phyloP scores from a whole-genome alignment of 2,329 filamentous ascomycete species.

The Sarocladium oryzae region DNA sequence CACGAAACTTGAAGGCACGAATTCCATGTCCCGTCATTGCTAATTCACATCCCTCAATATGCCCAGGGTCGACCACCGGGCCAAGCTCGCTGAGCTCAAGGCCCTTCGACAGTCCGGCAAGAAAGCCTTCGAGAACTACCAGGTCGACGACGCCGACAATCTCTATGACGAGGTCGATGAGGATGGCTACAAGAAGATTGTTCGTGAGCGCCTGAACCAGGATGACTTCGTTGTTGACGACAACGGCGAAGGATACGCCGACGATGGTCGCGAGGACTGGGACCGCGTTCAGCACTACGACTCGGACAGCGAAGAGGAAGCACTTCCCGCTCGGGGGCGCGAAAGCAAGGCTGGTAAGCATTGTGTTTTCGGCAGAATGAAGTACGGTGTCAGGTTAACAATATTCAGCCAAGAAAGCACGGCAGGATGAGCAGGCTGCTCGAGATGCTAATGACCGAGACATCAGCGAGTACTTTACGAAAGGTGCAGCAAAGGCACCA shows the following conservation, averaged over 20 bases:
- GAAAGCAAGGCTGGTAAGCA: slow-evolving; percentile 44
- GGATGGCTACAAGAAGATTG: slow-evolving; percentile 93
- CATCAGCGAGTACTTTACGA: slow-evolving; percentile 92
- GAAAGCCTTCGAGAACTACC: slow-evolving; percentile 80
- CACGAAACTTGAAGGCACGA: neutral
- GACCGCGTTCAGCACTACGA: slow-evolving; percentile 63
- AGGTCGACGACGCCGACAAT: slow-evolving; percentile 75
- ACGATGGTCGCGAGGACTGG: slow-evolving; percentile 95
- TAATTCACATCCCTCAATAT: slow-evolving; percentile 19
- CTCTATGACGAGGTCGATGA: slow-evolving; percentile 97
- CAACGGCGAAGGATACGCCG: slow-evolving; percentile 93
- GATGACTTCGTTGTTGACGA: slow-evolving; percentile 99
- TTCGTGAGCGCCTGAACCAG: slow-evolving; percentile 78
- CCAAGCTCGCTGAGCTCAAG: slow-evolving; percentile 68
- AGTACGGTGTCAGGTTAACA: neutral
- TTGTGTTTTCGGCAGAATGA: neutral
- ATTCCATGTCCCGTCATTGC: slow-evolving; percentile 13
- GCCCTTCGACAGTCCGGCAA: slow-evolving; percentile 84
- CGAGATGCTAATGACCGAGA: slow-evolving; percentile 83
- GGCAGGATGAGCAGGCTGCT: slow-evolving; percentile 79
- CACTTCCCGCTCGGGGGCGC: slow-evolving; percentile 34
- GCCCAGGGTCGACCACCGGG: slow-evolving; percentile 33
- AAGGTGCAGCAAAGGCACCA: slow-evolving; percentile 58
- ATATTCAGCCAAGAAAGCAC: slow-evolving; percentile 69
- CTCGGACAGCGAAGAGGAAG: slow-evolving; percentile 61